A percentile compares a stretch with the other conserved stretches of the same genome.
These are phyloP conservation scores for Paramicrosporidium saccamoebae DNA, from an alignment of 371 early-diverging fungal species.

Conservation along the genomic window DNA sequence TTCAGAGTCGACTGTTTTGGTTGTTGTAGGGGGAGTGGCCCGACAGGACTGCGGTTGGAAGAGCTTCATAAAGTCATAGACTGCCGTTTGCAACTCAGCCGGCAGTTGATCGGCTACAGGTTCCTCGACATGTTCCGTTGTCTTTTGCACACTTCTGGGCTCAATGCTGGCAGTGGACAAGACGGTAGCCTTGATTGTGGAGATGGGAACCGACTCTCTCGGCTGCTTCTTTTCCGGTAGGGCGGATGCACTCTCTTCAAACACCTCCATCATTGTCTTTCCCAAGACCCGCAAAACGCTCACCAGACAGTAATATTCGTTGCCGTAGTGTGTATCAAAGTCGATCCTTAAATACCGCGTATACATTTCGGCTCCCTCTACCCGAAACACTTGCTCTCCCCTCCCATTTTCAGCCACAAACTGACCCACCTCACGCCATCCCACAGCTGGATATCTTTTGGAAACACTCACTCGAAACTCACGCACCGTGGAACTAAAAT, in stretches of 20 bases:
- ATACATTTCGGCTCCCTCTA: constrained; percentile 27
- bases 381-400: constrained; percentile 49
- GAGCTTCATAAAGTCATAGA: constrained; percentile 4
- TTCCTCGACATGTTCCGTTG: constrained; percentile 4
- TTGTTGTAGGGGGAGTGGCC: constrained; percentile 3
- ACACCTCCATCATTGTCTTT: constrained; percentile 59
- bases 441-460: constrained; percentile 34
- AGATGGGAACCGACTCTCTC: constrained; percentile 2
- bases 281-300: constrained; percentile 60
- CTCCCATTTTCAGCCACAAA: constrained; percentile 47
- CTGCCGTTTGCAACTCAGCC: constrained; percentile 2
- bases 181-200: constrained; percentile 1
- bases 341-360: constrained; percentile 58
- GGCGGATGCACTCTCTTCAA: constrained; percentile 20
- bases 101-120: constrained; percentile 1
- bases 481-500: constrained; percentile 71
- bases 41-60: constrained; percentile 2
- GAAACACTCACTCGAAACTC: constrained; percentile 40
- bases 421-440: constrained; percentile 42
- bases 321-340: constrained; percentile 54
- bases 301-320: constrained; percentile 73
- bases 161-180: background rate
- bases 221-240: constrained; percentile 3
- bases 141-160: constrained; percentile 3
- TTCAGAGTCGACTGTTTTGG: constrained; percentile 5